These are phyloP conservation scores for Trametes sp. DNA, from an alignment of 1,284 basidiomycete species.

Conservation along the genomic window DNA sequence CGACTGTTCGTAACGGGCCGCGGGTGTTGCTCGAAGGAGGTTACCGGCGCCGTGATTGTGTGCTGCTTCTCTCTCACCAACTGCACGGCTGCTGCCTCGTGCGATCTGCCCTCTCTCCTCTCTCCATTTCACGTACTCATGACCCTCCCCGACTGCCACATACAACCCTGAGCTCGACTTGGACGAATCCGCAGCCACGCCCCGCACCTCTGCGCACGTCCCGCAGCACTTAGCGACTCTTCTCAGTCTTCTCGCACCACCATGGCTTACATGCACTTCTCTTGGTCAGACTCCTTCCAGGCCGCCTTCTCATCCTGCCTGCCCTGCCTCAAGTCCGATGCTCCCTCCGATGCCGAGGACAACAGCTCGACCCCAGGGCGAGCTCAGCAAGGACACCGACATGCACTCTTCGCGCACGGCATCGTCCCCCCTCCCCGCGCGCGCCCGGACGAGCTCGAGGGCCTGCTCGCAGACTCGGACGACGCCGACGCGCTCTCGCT, in stretches of 20 bases:
- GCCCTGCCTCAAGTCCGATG: conserved; percentile 54
- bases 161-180: not conserved
- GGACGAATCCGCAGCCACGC: not conserved
- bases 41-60: conserved; percentile 15
- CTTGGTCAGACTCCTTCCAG: conserved; percentile 65
- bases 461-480: conserved; percentile 59
- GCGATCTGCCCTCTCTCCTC: not conserved
- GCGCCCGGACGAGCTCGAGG: conserved; percentile 64
- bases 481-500: conserved; percentile 70
- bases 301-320: conserved; percentile 66
- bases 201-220: not conserved
- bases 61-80: not conserved
- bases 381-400: conserved; percentile 22
- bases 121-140: conserved; percentile 3
- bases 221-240: too few species aligned
- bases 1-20: conserved; percentile 6
- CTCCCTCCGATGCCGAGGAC: conserved; percentile 37
- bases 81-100: conserved; percentile 4
- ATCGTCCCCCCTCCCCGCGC: conserved; percentile 49
- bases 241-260: not conserved
- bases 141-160: not conserved
- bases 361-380: conserved; percentile 26
- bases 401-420: conserved; percentile 34
- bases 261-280: conserved; percentile 48
- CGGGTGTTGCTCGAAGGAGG: conserved; percentile 3